Percentiles rank a stretch among this genome's conserved stretches.
These are phyloP conservation scores for Neospora caninum DNA, from an alignment of 169 alveolate genomes.

Conservation along the genomic window DNA sequence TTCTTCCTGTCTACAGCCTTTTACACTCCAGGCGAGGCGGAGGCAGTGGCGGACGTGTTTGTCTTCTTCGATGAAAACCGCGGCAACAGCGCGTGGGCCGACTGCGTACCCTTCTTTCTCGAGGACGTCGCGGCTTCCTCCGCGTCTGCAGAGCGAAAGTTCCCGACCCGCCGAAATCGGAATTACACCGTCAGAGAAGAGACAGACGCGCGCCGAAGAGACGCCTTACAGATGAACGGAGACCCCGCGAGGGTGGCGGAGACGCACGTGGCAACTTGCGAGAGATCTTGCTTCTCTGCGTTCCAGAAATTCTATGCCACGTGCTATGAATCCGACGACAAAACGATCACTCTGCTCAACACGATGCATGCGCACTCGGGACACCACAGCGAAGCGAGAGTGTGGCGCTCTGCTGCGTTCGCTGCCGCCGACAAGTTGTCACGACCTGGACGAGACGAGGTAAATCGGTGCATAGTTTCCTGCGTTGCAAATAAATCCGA, in stretches of 20 bases:
- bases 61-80: background rate
- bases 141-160: background rate
- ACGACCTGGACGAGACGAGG: no score
- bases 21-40: background rate
- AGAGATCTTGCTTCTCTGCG: background rate
- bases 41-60: constrained; percentile 15
- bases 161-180: background rate
- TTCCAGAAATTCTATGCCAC: background rate
- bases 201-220: background rate
- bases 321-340: constrained; percentile 13
- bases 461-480: no score
- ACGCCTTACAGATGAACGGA: no score
- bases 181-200: no score
- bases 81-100: background rate
- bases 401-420: no score
- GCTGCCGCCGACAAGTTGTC: no score
- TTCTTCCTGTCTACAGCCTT: constrained; percentile 40
- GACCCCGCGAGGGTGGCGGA: background rate
- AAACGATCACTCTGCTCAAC: constrained; percentile 14
- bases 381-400: no score
- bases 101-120: no score
- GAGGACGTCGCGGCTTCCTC: background rate
- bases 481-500: no score
- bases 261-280: background rate
- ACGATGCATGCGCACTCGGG: background rate